Conservation (phyloP, 768 basidiomycete species). For the Leccinum rimulosum region DNA sequence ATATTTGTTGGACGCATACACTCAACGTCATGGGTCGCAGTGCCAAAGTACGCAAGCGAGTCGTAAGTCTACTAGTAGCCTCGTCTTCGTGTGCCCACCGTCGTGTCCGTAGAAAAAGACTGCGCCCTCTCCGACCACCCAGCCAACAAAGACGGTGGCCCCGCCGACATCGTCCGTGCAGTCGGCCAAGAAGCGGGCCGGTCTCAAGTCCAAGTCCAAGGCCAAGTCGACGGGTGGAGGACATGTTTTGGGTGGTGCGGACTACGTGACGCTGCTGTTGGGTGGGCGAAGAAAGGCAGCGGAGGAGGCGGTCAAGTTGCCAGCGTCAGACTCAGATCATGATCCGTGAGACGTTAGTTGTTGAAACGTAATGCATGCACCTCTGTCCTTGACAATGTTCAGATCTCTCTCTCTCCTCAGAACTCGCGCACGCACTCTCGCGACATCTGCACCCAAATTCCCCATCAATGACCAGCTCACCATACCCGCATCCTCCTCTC, state of each 20-base stretch:
- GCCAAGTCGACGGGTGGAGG: conserved; percentile 24
- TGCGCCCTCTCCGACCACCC: background rate
- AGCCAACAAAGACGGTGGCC: conserved; percentile 4
- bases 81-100: background rate
- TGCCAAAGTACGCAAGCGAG: conserved; percentile 36
- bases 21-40: conserved; percentile 32
- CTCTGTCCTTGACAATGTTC: conserved; percentile 19
- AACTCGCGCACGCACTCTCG: conserved; percentile 15
- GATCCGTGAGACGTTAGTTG: background rate
- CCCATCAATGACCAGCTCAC: conserved; percentile 28
- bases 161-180: conserved; percentile 9
- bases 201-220: conserved; percentile 29
- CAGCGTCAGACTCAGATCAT: conserved; percentile 18
- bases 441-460: conserved; percentile 13
- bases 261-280: conserved; percentile 72
- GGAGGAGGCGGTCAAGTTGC: conserved; percentile 65
- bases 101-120: conserved; percentile 26
- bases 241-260: conserved; percentile 66
- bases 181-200: conserved; percentile 29
- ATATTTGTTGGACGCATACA: background rate
- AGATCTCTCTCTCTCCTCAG: background rate
- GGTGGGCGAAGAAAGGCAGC: conserved; percentile 67
- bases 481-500: conserved; percentile 48
- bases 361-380: conserved; percentile 14
- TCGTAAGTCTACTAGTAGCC: conserved; percentile 21